These are phyloP conservation scores for Yamadazyma jaroonii DNA, from an alignment of 1,139 yeast species.

Conservation along the genomic window DNA sequence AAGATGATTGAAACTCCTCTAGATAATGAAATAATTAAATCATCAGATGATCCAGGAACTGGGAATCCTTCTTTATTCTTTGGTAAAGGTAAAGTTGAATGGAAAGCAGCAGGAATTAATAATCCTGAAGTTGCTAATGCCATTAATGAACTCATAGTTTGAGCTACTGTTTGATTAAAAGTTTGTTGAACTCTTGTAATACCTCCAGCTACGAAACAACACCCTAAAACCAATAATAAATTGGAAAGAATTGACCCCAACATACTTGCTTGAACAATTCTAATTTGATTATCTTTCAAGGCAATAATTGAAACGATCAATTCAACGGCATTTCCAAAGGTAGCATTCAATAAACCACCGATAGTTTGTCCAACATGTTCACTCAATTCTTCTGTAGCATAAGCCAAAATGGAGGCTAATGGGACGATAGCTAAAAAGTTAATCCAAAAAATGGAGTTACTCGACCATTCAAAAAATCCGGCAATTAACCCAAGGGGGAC, in stretches of 20 bases:
- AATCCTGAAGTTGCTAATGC: slow-evolving; percentile 88
- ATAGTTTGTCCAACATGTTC: slow-evolving; percentile 83
- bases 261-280: slow-evolving; percentile 97
- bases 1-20: slow-evolving; percentile 84
- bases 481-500: slow-evolving; percentile 86
- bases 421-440: slow-evolving; percentile 93
- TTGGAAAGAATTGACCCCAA: slow-evolving; percentile 90
- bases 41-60: slow-evolving; percentile 39
- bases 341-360: slow-evolving; percentile 92
- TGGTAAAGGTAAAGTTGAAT: slow-evolving; percentile 61
- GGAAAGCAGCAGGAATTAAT: slow-evolving; percentile 94
- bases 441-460: slow-evolving; percentile 62
- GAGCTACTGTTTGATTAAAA: slow-evolving; percentile 95
- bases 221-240: slow-evolving; percentile 85
- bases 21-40: slow-evolving; percentile 67
- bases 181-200: slow-evolving; percentile 79
- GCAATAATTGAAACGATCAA: slow-evolving; percentile 93
- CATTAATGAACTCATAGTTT: slow-evolving; percentile 91
- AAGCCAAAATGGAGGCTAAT: slow-evolving; percentile 83
- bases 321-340: slow-evolving; percentile 93
- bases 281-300: slow-evolving; percentile 74
- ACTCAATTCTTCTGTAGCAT: slow-evolving; percentile 89
- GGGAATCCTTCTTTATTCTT: slow-evolving; percentile 32
- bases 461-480: slow-evolving; percentile 56
- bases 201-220: slow-evolving; percentile 94